Base-by-base conservation (phyloP, 768 basidiomycete genomes). In the Russula virescens region DNA sequence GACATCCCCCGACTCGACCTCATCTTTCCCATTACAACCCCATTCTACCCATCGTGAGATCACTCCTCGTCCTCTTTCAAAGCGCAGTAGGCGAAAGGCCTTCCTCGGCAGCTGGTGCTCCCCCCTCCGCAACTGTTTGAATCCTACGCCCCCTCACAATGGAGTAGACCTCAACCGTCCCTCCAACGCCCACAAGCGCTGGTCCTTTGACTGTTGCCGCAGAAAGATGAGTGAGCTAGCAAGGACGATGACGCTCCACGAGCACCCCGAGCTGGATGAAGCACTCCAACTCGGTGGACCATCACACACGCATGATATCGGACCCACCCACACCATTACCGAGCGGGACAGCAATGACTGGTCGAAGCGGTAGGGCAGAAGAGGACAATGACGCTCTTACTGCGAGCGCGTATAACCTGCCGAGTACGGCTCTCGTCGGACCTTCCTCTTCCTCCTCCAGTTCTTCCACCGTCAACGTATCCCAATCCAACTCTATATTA, bases 321-420 rank as follows among this genome's bases (percentile, higher is more conserved):
- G n/a, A n/a, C n/a, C n/a, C n/a, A n/a, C n/a, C n/a, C n/a, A n/a
- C n/a, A n/a, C n/a, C n/a, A n/a, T 35, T 46, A 25, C 38, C 14
- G 9, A 48, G 19, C 38, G 18, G n/a, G n/a, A n/a, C n/a, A n/a
- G n/a, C 56, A 13, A 19, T 11, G 9, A 14, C 56, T 23, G 47
- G 49, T 43, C 25, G 34, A 49, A 58, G 49, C 18, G 56, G 56
- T 18, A 58, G 49, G 56, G 46, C 56, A 58, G 49, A 49, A 58
- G 47, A 58, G 34, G 56, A 58, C 16, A 18, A 40, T n/a, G n/a
- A n/a, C n/a, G n/a, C n/a, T 49, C 47, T 47, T 25, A 1, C 35
- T 31, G 10, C 21, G 18, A 58, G 56, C 11, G 10, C 56, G 11
- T 4, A 21, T 5, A 47, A 49, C 9, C 35, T 49, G 23, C 19